Percentiles rank a stretch among this genome's conserved stretches.
These are phyloP conservation scores for Dendrobium nobile DNA, from an alignment of 106 monocot genomes.

Conservation along the genomic window DNA sequence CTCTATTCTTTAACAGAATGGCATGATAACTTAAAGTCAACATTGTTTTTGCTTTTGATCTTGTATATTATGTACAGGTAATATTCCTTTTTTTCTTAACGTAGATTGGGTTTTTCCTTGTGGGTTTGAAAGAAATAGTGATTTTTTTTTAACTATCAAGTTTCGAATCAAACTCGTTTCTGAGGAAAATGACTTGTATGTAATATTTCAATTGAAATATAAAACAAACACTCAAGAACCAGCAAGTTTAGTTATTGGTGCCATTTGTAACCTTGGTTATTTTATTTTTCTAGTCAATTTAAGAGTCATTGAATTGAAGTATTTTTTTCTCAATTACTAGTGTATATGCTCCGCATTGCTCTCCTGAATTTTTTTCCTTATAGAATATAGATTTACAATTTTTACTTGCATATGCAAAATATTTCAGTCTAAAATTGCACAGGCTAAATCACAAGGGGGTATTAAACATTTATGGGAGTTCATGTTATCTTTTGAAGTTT, in stretches of 20 bases:
- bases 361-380: not conserved
- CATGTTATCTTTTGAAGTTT: not conserved
- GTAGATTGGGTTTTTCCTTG: not conserved
- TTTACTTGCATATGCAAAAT: not conserved
- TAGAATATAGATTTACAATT: not conserved
- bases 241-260: not conserved
- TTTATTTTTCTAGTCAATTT: not conserved
- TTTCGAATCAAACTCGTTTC: not conserved
- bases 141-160: not conserved
- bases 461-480: not conserved
- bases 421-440: not conserved
- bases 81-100: not conserved
- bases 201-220: not conserved
- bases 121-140: not conserved
- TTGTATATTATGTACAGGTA: slow-evolving; percentile 71
- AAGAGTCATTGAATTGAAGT: not conserved
- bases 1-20: slow-evolving; percentile 55
- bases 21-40: slow-evolving; percentile 86
- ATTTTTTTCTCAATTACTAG: not conserved
- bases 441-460: not conserved
- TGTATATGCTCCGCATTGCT: not conserved
- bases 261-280: not conserved
- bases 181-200: not conserved
- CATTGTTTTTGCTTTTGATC: slow-evolving; percentile 46
- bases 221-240: not conserved